Conservation (phyloP, 352 stramenopile genomes). For the Globisporangium megalacanthum region DNA sequence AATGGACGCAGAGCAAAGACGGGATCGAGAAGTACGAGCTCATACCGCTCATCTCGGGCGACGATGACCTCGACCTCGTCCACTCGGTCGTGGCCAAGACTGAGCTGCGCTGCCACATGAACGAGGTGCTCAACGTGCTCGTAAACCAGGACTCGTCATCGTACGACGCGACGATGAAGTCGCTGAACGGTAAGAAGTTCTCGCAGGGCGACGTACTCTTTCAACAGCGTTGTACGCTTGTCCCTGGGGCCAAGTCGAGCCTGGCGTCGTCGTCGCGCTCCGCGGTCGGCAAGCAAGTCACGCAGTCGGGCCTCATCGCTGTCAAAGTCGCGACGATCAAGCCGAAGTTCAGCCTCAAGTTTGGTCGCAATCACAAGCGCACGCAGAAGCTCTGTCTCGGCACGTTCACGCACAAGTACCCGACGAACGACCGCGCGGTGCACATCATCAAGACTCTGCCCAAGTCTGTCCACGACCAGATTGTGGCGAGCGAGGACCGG, state of each 20-base stretch:
- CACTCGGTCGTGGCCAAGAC: constrained; percentile 46
- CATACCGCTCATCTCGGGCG: constrained; percentile 21
- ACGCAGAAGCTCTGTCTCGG: constrained; percentile 53
- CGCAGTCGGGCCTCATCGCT: constrained; percentile 24
- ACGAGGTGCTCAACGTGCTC: constrained; percentile 58
- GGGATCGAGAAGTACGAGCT: constrained; percentile 44
- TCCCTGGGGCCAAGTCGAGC: neutral
- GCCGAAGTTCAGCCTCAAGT: constrained; percentile 19
- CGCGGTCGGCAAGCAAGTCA: constrained; percentile 3
- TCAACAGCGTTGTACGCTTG: constrained; percentile 31
- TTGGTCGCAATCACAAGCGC: constrained; percentile 32
- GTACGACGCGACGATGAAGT: constrained; percentile 45
- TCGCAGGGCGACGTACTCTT: constrained; percentile 42
- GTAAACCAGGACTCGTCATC: constrained; percentile 32
- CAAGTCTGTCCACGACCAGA: constrained; percentile 43
- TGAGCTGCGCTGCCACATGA: constrained; percentile 50
- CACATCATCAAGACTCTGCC: constrained; percentile 65
- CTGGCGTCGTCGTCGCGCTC: constrained; percentile 1
- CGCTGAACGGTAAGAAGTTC: constrained; percentile 45
- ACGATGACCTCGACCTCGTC: constrained; percentile 38
- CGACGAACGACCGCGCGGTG: constrained; percentile 34
- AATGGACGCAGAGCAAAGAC: constrained; percentile 24
- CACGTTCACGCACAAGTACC: constrained; percentile 37
- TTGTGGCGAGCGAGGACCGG: constrained; percentile 41
- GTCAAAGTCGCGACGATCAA: constrained; percentile 32